A percentile compares a stretch with the other conserved stretches of the same genome.
These are phyloP conservation scores for Populus hybrid DNA, from an alignment of 441 rosid species.

Conservation along the genomic window DNA sequence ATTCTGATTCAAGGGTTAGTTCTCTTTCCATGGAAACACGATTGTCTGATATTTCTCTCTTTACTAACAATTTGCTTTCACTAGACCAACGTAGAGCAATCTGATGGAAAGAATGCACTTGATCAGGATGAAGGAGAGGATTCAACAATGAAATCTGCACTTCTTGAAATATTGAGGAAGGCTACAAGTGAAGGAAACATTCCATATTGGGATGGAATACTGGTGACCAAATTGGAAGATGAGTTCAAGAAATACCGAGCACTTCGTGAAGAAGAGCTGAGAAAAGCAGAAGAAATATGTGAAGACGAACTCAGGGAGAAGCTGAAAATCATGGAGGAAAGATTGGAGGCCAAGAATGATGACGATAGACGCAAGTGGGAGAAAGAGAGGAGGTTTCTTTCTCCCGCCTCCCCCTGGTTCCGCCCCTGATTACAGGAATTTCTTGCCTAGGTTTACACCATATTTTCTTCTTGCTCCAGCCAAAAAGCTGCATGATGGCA, in stretches of 20 bases:
- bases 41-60: no score
- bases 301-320: not conserved
- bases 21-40: not conserved
- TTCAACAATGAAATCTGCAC: not conserved
- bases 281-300: not conserved
- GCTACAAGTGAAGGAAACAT: not conserved
- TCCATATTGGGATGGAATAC: not conserved
- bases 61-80: not conserved
- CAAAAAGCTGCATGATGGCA: no score
- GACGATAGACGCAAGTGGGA: not conserved
- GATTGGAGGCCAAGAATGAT: not conserved
- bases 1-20: not conserved
- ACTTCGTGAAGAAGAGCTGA: not conserved
- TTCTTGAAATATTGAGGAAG: not conserved
- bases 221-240: not conserved
- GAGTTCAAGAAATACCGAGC: not conserved
- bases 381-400: not conserved
- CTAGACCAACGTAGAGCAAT: not conserved
- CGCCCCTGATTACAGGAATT: no score
- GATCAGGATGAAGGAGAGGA: not conserved
- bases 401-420: no score
- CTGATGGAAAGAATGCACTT: not conserved
- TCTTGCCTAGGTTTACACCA: no score
- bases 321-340: slow-evolving; percentile 3
- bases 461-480: no score